phyloP scores from a whole-genome alignment of 805 yeast genomes.

The Sugiyamaella smithiae region DNA sequence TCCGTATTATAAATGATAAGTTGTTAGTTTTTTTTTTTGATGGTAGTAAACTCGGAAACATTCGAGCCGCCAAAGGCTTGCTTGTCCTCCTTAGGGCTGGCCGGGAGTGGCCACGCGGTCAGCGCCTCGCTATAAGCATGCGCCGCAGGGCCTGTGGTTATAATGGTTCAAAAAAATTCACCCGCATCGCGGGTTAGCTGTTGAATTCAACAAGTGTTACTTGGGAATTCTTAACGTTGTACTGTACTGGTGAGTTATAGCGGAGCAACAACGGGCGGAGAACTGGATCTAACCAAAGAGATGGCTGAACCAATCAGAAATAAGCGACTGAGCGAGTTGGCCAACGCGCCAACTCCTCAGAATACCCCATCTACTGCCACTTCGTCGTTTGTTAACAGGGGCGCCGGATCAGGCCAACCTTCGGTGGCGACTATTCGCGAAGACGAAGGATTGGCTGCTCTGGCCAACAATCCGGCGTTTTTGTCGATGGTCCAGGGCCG shows the following conservation, averaged over 20 bases:
- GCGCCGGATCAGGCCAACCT: constrained; percentile 33
- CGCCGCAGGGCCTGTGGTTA: neutral
- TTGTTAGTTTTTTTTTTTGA: too few species aligned
- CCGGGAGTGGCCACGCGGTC: neutral
- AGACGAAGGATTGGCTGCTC: constrained; percentile 44
- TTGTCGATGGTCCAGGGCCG: constrained; percentile 87
- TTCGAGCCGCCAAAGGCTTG: too few species aligned
- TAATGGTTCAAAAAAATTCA: constrained; percentile 1
- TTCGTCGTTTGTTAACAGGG: constrained; percentile 59
- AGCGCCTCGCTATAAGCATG: neutral
- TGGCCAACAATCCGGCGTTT: constrained; percentile 77
- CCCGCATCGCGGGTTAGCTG: neutral
- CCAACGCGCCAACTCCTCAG: constrained; percentile 97
- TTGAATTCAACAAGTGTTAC: constrained; percentile 6
- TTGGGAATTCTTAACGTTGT: constrained; percentile 1
- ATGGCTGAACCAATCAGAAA: constrained; percentile 90
- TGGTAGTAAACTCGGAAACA: too few species aligned
- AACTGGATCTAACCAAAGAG: neutral
- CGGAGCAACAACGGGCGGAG: neutral
- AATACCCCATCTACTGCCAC: constrained; percentile 92
- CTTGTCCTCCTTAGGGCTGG: neutral
- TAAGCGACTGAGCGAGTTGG: constrained; percentile 64
- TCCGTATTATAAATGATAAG: too few species aligned
- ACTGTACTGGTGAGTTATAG: neutral
- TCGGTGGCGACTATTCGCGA: constrained; percentile 71